Evolutionary conservation across 164 flowering plant genomes (phyloP), one percentile per base, ranked within the genome.

Genomic region (Nelumbo lutea): DNA sequence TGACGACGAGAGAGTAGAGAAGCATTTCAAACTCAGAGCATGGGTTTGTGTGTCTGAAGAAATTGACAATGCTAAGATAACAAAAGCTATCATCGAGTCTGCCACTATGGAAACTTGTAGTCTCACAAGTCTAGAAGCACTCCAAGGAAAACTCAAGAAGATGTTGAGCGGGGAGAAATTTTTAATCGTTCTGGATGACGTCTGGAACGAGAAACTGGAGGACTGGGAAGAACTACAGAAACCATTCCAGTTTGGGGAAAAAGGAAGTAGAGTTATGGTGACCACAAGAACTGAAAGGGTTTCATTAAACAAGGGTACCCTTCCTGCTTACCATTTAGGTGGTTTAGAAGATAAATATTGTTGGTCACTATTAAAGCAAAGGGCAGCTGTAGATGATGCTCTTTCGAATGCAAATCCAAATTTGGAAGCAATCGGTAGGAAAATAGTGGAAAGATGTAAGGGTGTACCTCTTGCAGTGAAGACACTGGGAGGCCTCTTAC

Each of bases 401-500:
- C 40, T 2, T 59, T 11, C 1, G 27, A 10, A 14, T 42, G 13
- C n/a, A 6, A 5, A 59, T 50, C 57, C 56, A 2, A 39, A 75
- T 3, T 4, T 75, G 7, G 41, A 55, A 11, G 39, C 14, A 1
- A 48, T 79, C 3, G 76, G 79, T 2, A 61, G 68, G 59, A 66
- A 79, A 43, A 76, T 79, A 13, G 69, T 70, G 38, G 61, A 42
- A 8, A 75, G 61, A 62, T 75, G 74, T 14, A 40, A 58, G 14
- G 73, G 74, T 0, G 46, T 69, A 4, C 76, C 80, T 50, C 57
- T 74, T 40, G 66, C 68, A 2, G 64, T 66, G 4, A 72, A 45
- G 6, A 48, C 65, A 3, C 52, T 79, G 0, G 76, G 76, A 55
- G 60, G 78, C 10, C 14, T 60, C 4, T 4, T 79, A 64, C 48